phyloP scores from a whole-genome alignment of 768 basidiomycete species.

The Kwoniella mangroviensis region DNA sequence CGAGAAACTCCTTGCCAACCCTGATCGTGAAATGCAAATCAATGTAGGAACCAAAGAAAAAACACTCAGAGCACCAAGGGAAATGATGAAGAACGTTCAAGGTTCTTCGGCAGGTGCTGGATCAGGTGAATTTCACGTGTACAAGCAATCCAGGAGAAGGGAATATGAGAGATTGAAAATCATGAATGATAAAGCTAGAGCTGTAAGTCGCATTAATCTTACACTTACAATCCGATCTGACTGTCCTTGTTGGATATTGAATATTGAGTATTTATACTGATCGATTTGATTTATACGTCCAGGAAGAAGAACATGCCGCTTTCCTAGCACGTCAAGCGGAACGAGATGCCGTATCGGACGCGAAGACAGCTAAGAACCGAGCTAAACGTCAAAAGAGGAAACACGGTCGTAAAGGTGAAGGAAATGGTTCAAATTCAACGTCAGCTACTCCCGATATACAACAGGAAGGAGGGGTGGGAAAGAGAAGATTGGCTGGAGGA shows the following conservation, averaged over 20 bases:
- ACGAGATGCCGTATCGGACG: conserved; percentile 72
- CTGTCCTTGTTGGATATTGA: no score
- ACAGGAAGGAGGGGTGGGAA: conserved; percentile 62
- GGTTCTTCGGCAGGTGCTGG: conserved; percentile 97
- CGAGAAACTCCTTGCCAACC: conserved; percentile 86
- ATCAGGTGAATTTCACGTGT: conserved; percentile 97
- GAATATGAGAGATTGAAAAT: conserved; percentile 94
- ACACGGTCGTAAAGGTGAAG: conserved; percentile 64
- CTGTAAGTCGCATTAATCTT: no score
- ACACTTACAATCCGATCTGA: no score
- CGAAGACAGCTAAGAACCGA: conserved; percentile 93
- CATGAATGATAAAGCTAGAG: conserved; percentile 78
- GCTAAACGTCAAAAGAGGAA: conserved; percentile 94
- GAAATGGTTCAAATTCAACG: no score
- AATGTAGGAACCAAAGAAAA: conserved; percentile 83
- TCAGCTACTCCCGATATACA: conserved; percentile 5
- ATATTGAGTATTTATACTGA: no score
- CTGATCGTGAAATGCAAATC: conserved; percentile 76
- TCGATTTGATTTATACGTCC: not conserved
- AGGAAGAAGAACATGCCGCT: conserved; percentile 72
- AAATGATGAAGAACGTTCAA: conserved; percentile 96
- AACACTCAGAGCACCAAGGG: conserved; percentile 65
- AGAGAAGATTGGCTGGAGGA: conserved; percentile 68
- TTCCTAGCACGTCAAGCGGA: conserved; percentile 76
- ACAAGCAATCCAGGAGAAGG: conserved; percentile 88